A percentile compares a stretch with the other conserved stretches of the same genome.
Conservation (phyloP, 495 filamentous ascomycete species). For the Podospora pseudocomata region DNA sequence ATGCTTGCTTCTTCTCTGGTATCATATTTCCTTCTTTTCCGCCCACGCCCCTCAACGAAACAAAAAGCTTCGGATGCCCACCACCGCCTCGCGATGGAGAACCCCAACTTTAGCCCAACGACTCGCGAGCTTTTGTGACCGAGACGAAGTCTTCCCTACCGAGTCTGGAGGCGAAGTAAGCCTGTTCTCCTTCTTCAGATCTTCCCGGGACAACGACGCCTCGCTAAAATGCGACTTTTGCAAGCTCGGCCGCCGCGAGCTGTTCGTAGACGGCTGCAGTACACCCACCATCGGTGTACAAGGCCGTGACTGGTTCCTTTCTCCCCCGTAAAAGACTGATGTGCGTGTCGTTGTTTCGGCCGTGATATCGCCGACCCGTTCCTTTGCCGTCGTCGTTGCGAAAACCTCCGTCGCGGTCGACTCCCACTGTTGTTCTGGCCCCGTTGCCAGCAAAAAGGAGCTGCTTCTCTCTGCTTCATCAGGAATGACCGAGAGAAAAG, state of each 20-base stretch:
- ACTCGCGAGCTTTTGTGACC: conserved; percentile 21
- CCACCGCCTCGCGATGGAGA: conserved; percentile 39
- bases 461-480: conserved; percentile 36
- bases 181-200: conserved; percentile 31
- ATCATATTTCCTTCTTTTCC: neutral
- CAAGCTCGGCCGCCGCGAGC: conserved; percentile 18
- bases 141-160: conserved; percentile 13
- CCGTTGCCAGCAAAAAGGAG: conserved; percentile 5
- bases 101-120: conserved; percentile 34
- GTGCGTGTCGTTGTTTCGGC: neutral
- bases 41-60: conserved; percentile 31
- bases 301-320: conserved; percentile 2
- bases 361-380: neutral
- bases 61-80: conserved; percentile 37
- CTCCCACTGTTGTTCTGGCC: conserved; percentile 1
- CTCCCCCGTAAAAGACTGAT: neutral
- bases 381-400: neutral
- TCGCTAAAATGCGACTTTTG: conserved; percentile 16
- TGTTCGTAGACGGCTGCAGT: conserved; percentile 17
- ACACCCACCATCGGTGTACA: conserved; percentile 7
- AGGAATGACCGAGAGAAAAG: conserved; percentile 35
- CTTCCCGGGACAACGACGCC: conserved; percentile 21
- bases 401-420: neutral
- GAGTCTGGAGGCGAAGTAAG: conserved; percentile 17
- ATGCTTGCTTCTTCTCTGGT: neutral